Percentiles rank a stretch among this genome's conserved stretches.
These are phyloP conservation scores for Coemansia sp. DNA, from an alignment of 192 early-diverging fungal genomes.

Conservation along the genomic window DNA sequence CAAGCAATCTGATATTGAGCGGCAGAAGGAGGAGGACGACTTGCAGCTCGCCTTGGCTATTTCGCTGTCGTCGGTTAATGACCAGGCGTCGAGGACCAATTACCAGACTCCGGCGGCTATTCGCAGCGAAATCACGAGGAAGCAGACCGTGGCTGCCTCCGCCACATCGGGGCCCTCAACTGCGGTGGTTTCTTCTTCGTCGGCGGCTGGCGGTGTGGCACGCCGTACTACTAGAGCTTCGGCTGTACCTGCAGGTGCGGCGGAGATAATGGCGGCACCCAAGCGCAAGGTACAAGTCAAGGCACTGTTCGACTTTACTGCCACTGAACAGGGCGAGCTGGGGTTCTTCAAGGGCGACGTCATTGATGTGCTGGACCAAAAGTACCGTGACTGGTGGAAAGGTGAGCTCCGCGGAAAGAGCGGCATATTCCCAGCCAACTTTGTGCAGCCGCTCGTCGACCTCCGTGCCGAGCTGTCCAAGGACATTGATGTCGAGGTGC, in stretches of 20 bases:
- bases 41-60: constrained; percentile 90
- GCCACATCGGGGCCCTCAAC: constrained; percentile 3
- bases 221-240: constrained; percentile 27
- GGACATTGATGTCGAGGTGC: constrained; percentile 65
- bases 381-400: constrained; percentile 99
- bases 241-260: constrained; percentile 21
- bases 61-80: constrained; percentile 69
- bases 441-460: constrained; percentile 80
- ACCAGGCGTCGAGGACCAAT: constrained; percentile 5
- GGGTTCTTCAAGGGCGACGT: constrained; percentile 88
- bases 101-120: constrained; percentile 47
- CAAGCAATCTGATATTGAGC: constrained; percentile 70
- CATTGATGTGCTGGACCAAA: constrained; percentile 87
- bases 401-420: constrained; percentile 83
- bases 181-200: not conserved
- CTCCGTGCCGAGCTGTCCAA: constrained; percentile 58
- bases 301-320: constrained; percentile 93
- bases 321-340: constrained; percentile 90
- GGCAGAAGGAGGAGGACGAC: constrained; percentile 95
- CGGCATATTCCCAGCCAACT: constrained; percentile 98
- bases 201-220: constrained; percentile 9
- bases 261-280: constrained; percentile 18
- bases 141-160: constrained; percentile 34
- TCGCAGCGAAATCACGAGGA: constrained; percentile 51
- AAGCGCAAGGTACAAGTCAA: constrained; percentile 78